These are phyloP conservation scores for Sonneratia caseolaris DNA, from an alignment of 345 rosid genomes.

Conservation along the genomic window DNA sequence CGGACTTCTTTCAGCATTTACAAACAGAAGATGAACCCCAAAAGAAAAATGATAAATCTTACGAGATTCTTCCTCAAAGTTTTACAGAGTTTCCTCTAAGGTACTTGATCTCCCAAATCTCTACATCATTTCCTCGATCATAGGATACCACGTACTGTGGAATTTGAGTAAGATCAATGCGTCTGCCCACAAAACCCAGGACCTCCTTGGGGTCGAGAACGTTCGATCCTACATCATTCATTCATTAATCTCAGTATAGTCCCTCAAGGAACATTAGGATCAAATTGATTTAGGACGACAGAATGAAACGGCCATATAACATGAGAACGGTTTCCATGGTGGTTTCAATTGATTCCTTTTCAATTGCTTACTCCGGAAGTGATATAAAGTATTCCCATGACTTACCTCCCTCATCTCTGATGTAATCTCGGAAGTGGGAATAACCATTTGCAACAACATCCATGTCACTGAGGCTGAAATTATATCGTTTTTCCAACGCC, in stretches of 20 bases:
- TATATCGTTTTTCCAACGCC: conserved; percentile 87
- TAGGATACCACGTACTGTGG: conserved; percentile 50
- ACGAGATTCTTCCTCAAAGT: not conserved
- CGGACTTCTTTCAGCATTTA: not conserved
- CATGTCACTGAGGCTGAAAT: conserved; percentile 68
- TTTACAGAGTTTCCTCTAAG: conserved; percentile 5
- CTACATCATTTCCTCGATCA: conserved; percentile 67
- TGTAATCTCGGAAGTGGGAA: conserved; percentile 48
- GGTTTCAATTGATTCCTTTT: not conserved
- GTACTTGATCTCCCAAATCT: conserved; percentile 70
- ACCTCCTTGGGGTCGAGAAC: conserved; percentile 9
- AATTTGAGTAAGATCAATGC: conserved; percentile 38
- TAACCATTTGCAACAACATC: conserved; percentile 76
- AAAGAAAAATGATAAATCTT: not conserved
- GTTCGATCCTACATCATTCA: conserved; percentile 24
- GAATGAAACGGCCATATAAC: not conserved
- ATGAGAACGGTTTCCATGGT: not conserved
- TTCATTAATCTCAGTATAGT: not conserved
- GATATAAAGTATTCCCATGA: not conserved
- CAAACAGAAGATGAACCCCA: not conserved
- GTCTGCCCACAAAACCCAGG: conserved; percentile 41
- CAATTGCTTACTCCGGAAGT: not conserved
- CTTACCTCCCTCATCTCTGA: conserved; percentile 42
- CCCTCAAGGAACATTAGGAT: not conserved
- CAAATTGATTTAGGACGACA: not conserved